Base-by-base conservation (phyloP, 306 rosid species). In the Bauhinia variegata region DNA sequence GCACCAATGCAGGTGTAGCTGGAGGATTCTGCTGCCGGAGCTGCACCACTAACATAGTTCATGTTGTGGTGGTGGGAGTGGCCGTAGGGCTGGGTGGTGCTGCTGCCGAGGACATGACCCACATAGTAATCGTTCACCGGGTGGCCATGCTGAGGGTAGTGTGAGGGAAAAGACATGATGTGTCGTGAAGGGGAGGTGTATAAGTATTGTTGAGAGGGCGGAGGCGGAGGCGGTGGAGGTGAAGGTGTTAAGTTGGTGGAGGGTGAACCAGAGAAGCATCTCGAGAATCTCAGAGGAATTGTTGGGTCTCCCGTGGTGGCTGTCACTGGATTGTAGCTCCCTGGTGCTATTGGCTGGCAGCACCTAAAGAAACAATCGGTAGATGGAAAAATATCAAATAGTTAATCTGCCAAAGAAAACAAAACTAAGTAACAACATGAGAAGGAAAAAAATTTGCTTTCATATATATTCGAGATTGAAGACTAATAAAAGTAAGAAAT, bases 1-100 rank as follows among this genome's bases (percentile, higher is more conserved):
- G 97, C 97, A 9, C 97, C 96, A n/a, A 91, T 85, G 78, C 93
- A 88, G 3, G 96, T 86, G 77, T 84, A 88, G 73, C 60, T 82
- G 4, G 72, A 62, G 36, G 32, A 60, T 3, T 68, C 54, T 7
- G 70, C 56, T 44, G n/a, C n/a, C n/a, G n/a, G n/a, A n/a, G 54
- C 15, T 11, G 34, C 16, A 3, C 38, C 52, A 5, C 59, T 50
- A 67, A 16, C 58, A 32, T 78, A 82, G 83, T 62, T 82, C 8
- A 66, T 44, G 55, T 59, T 71, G 23, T 72, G 70, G n/a, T n/a
- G n/a, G 52, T 66, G 80, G 28, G 28, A 23, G 28, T 23, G 28
- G 36, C 66, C 75, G 48, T 77, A 78, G 2, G 70, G 81, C 2
- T 83, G 75, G 37, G 56, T 50, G 19, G 28, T 23, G 28, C 2